Percentiles rank a stretch among this genome's conserved stretches.
Evolutionary conservation across 345 rosid genomes (phyloP).

Genomic region (Brassica juncea): DNA sequence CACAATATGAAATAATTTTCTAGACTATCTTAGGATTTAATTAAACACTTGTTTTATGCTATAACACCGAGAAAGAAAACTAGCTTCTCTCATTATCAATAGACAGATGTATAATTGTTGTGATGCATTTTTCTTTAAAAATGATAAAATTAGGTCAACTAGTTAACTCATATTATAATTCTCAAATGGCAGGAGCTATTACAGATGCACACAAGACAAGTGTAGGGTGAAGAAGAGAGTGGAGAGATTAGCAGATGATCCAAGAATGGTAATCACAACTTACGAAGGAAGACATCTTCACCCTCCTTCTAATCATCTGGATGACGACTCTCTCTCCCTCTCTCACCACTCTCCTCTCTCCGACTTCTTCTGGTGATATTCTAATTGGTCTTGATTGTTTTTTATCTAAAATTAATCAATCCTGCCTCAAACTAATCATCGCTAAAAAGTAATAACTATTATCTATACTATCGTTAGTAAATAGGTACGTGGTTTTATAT

Average conservation of each 20-base stretch:
- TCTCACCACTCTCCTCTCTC: slow-evolving; percentile 57
- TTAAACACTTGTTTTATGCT: background rate
- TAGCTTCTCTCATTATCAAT: background rate
- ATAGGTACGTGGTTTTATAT: slow-evolving; percentile 5
- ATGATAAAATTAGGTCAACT: background rate
- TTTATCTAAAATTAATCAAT: background rate
- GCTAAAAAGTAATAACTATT: background rate
- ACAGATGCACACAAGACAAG: slow-evolving; percentile 89
- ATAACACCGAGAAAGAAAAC: background rate
- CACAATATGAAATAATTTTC: background rate
- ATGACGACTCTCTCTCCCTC: slow-evolving; percentile 47
- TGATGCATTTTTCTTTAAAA: background rate
- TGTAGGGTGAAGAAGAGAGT: slow-evolving; percentile 96
- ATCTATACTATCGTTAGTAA: slow-evolving; percentile 9
- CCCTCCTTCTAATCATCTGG: slow-evolving; percentile 77
- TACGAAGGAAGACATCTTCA: slow-evolving; percentile 95
- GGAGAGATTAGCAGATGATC: slow-evolving; percentile 97
- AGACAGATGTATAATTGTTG: background rate
- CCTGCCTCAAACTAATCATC: slow-evolving; percentile 17
- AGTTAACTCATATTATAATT: background rate
- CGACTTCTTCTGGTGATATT: slow-evolving; percentile 64
- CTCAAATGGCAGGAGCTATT: slow-evolving; percentile 73
- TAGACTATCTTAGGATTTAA: background rate
- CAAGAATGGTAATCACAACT: slow-evolving; percentile 97
- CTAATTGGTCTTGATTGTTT: background rate